A percentile compares a stretch with the other conserved stretches of the same genome.
Evolutionary conservation across 1,284 basidiomycete species (phyloP).

Genomic region (Earliella scabrosa): DNA sequence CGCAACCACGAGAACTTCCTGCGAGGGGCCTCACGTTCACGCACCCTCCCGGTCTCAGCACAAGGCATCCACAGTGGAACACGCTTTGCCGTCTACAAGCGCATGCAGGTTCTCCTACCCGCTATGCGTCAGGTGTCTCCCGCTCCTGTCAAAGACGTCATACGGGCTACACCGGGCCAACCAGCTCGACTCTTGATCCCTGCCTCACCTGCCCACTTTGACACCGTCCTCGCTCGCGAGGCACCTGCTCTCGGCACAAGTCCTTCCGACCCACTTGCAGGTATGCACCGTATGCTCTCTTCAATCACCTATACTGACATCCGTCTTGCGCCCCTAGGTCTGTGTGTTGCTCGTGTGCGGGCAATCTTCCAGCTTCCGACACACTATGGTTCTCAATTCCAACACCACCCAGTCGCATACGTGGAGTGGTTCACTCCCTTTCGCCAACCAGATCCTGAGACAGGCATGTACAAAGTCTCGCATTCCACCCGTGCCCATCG

Average conservation of each 20-base stretch:
- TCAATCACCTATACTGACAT: no score
- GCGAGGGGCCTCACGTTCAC: not conserved
- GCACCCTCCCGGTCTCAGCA: not conserved
- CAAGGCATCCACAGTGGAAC: not conserved
- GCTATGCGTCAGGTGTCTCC: slow-evolving; percentile 2
- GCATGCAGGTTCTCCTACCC: slow-evolving; percentile 6
- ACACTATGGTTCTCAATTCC: not conserved
- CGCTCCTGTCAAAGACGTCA: slow-evolving; percentile 2
- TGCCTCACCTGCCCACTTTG: slow-evolving; percentile 5
- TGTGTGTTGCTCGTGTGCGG: slow-evolving; percentile 23
- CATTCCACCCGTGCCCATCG: slow-evolving; percentile 17
- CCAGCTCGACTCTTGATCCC: not conserved
- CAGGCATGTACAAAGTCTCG: slow-evolving; percentile 21
- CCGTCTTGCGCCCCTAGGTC: slow-evolving; percentile 13
- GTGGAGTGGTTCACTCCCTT: slow-evolving; percentile 33
- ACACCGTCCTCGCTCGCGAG: slow-evolving; percentile 6
- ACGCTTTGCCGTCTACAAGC: slow-evolving; percentile 6
- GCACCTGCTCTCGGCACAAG: not conserved
- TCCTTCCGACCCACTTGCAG: not conserved
- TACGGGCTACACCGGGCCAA: slow-evolving; percentile 5
- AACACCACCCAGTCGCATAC: slow-evolving; percentile 23
- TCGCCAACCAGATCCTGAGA: slow-evolving; percentile 2
- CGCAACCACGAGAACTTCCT: slow-evolving; percentile 9
- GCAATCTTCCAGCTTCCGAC: slow-evolving; percentile 15
- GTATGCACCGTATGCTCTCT: not conserved